These are phyloP conservation scores for Asterionellopsis glacialis DNA, from an alignment of 108 stramenopile genomes.

Conservation along the genomic window DNA sequence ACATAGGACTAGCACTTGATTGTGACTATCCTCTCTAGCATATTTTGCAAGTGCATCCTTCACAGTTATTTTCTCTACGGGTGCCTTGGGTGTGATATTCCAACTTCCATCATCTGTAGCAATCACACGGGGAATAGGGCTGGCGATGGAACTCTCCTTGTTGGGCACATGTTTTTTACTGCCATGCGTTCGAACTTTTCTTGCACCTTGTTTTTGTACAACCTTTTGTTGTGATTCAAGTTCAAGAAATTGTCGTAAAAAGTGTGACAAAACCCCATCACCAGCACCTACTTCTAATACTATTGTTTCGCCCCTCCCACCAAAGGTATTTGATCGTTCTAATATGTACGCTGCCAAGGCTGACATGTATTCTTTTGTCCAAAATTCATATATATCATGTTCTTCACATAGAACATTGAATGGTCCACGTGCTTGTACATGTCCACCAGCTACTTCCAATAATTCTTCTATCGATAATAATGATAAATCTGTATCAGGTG, in stretches of 20 bases:
- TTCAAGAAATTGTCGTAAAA: constrained; percentile 46
- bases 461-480: constrained; percentile 38
- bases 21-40: not conserved
- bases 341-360: constrained; percentile 66
- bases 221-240: constrained; percentile 5
- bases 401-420: constrained; percentile 76
- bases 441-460: constrained; percentile 44
- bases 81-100: constrained; percentile 43
- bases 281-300: constrained; percentile 84
- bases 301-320: constrained; percentile 18
- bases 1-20: constrained; percentile 62
- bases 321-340: constrained; percentile 21
- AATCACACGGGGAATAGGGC: constrained; percentile 31
- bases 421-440: constrained; percentile 48
- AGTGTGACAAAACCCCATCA: constrained; percentile 68
- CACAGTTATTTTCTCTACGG: constrained; percentile 52
- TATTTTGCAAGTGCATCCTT: constrained; percentile 58
- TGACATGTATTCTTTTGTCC: constrained; percentile 68
- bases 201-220: constrained; percentile 6
- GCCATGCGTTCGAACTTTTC: constrained; percentile 13
- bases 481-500: constrained; percentile 14
- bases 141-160: not conserved
- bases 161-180: not conserved
- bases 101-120: constrained; percentile 82
- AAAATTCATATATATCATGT: constrained; percentile 72